A percentile compares a stretch with the other conserved stretches of the same genome.
phyloP scores from a whole-genome alignment of 1,284 basidiomycete genomes.

The Ceratobasidium theobromae region DNA sequence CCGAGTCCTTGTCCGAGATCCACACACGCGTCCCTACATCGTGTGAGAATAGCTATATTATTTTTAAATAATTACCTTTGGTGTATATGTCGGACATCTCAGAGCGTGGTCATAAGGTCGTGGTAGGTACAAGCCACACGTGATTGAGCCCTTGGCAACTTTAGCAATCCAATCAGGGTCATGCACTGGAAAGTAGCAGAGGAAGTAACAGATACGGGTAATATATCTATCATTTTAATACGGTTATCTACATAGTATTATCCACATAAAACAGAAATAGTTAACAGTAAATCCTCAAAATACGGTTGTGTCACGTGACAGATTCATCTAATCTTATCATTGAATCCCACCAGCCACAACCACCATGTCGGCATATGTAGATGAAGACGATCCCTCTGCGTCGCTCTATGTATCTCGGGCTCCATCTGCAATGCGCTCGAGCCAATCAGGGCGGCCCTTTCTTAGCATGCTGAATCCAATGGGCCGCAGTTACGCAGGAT shows the following conservation, averaged over 20 bases:
- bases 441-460: conserved; percentile 47
- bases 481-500: conserved; percentile 66
- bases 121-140: not conserved
- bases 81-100: conserved; percentile 30
- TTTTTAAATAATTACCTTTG: conserved; percentile 3
- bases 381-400: conserved; percentile 24
- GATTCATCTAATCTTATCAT: conserved; percentile 25
- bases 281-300: no score
- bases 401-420: conserved; percentile 30
- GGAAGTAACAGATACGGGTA: no score
- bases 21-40: conserved; percentile 47
- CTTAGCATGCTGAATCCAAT: conserved; percentile 82
- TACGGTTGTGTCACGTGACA: not conserved
- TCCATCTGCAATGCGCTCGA: conserved; percentile 15
- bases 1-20: conserved; percentile 91
- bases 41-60: not conserved
- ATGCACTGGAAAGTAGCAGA: no score
- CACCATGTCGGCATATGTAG: conserved; percentile 31
- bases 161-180: not conserved
- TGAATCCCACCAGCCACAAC: conserved; percentile 11
- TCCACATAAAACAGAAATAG: no score
- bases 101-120: conserved; percentile 29
- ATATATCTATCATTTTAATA: no score
- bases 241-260: no score
- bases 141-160: conserved; percentile 28